Evolutionary conservation across 441 rosid species (phyloP), one percentile per base, ranked within the genome.

Genomic region (Theobroma grandiflorum): DNA sequence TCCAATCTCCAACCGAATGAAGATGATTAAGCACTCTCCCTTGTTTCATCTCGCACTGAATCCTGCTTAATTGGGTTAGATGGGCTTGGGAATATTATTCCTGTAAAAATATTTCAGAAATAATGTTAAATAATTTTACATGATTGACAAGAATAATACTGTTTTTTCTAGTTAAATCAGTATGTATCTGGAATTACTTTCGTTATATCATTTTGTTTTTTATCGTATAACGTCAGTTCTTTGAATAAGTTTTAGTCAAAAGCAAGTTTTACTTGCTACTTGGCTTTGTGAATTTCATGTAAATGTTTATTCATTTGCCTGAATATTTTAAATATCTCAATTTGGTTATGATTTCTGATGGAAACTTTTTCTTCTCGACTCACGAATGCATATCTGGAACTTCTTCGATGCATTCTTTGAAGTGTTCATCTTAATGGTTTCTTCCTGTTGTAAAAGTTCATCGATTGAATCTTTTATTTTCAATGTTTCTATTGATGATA

Each of bases 401-500:
- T 9, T 64, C 10, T 52, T 58, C 16, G 15, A 11, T 40, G n/a
- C 49, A 7, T 50, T 26, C 35, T 68, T 47, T 26, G 3, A 53
- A 53, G 35, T 26, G 20, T 52, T 66, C 78, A 26, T 74, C 57
- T 74, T 55, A 43, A 26, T 40, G 10, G 10, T 55, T 18, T 33
- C 37, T 7, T 42, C 22, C 6, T 38, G 7, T 62, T 31, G 31
- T 31, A 26, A 26, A 26, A 26, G 0, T 72, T 37, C 58, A 18
- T 72, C 37, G 31, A 52, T 70, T 31, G 50, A 9, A 16, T 64
- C 6, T 26, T 38, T 26, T 2, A 52, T 47, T 57, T 78, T 16
- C 12, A 31, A 12, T 73, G 38, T 43, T 6, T 59, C 26, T 49
- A n/a, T 76, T 55, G 20, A 81, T 77, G 47, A 73, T 43, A 58